phyloP scores from a whole-genome alignment of 2,329 filamentous ascomycete species.

The Stachybotrys elegans region DNA sequence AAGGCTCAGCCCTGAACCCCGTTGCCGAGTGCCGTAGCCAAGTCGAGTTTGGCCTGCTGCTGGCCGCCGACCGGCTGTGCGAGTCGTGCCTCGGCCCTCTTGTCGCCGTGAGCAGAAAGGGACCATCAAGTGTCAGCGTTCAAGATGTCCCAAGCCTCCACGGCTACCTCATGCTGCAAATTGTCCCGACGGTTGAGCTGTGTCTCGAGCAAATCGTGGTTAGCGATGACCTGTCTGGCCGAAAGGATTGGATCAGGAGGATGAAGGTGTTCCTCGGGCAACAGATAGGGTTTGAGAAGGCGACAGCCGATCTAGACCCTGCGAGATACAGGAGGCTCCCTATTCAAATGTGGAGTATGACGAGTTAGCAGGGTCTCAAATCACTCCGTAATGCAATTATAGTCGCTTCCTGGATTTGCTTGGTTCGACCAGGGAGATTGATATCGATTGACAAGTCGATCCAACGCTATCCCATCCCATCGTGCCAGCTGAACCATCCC shows the following conservation, averaged over 20 bases:
- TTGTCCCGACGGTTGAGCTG: constrained; percentile 1
- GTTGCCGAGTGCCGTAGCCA: background rate
- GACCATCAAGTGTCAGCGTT: background rate
- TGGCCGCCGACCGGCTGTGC: background rate
- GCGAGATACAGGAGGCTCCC: background rate
- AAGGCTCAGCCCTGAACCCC: background rate
- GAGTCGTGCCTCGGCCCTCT: constrained; percentile 5
- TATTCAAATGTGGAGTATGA: background rate
- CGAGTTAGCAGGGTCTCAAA: too few species aligned
- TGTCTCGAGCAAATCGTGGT: constrained; percentile 3
- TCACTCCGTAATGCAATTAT: too few species aligned
- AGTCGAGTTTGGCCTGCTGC: background rate
- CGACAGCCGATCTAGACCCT: background rate
- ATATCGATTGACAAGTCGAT: too few species aligned
- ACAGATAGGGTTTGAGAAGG: background rate
- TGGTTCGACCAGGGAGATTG: too few species aligned
- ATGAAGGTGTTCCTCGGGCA: background rate
- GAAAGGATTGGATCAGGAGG: background rate
- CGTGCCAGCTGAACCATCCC: too few species aligned
- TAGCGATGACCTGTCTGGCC: background rate
- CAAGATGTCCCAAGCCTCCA: constrained; percentile 1
- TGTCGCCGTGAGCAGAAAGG: background rate
- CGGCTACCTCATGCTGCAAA: constrained; percentile 4
- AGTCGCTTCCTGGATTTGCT: too few species aligned
- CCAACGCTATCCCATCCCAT: too few species aligned